Evolutionary conservation across 306 rosid species (phyloP), one percentile per base, ranked within the genome.

Genomic region (cucumber (Cucumis sativus)): DNA sequence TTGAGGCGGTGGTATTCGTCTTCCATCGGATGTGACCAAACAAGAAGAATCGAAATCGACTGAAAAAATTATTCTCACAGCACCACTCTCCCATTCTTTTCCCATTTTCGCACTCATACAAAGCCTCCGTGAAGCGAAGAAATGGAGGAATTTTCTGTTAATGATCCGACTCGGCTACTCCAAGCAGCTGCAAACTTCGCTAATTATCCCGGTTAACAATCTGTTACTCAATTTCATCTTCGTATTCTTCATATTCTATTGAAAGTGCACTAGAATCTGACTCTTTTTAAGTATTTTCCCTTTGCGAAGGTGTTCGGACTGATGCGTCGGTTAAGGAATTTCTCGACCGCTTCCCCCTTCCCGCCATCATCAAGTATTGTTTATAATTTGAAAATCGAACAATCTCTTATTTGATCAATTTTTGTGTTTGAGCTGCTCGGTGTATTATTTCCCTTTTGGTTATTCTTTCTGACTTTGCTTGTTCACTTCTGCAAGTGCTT

Each of bases 311-410:
- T n/a, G 66, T 78, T 67, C 95, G 79, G 51, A 87, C 72, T 77
- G 96, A 94, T 64, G 91, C 80, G 74, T 87, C 97, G 33, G 87
- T 86, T 1, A 84, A 80, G 82, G 80, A 84, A 10, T 95, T 95
- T 69, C 92, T 95, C 40, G 79, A 81, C 80, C 91, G 91, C 77
- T 90, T 89, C 81, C 98, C 97, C 23, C 97, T 95, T 33, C 93
- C 89, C 1, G 84, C 82, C 71, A 76, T 92, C 18, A 84, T 92
- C 76, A 87, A 86, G 98, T 95, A 76, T 45, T 43, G 13, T 41
- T 23, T 17, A 5, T 20, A 4, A 69, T 45, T 12, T 47, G 59
- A 71, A 71, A 71, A 13, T 12, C 75, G 4, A 20, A 69, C 17
- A 17, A 69, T 41, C 37, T 39, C 16, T 66, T 66, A 13, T 69